Evolutionary conservation across 805 yeast species (phyloP), one percentile per base, ranked within the genome.

Genomic region (Peterozyma xylosa): DNA sequence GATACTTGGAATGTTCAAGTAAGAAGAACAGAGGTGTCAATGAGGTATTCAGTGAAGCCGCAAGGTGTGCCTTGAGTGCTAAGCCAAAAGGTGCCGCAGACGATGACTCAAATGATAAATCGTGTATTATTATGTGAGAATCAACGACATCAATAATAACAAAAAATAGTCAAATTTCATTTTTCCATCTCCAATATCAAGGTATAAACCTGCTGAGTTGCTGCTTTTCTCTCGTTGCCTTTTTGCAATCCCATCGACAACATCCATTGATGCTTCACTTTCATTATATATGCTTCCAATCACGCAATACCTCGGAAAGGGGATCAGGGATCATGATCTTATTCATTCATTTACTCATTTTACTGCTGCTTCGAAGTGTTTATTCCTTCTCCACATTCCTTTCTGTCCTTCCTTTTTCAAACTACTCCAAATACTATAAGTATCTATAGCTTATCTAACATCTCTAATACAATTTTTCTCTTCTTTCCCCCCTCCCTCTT

Each of bases 41-140:
- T 58, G 99, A 93, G 67, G 98, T 97, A 9, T 93, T 93, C 61
- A 89, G 97, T 0, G 99, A 93, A 66, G 99, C 98, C 37, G 96
- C 98, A 7, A 81, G 99, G 62, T 90, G 96, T 57, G 98, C 97
- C 2, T 72, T 91, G 53, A 82, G 86, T 49, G 96, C 96, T 11
- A 86, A 79, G 58, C 86, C 95, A 41, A 86, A 81, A 66, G 91
- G 90, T 43, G 79, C 78, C 41, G 74, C 74, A 38, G 68, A 68
- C 45, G 76, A 71, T 45, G 74, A 70, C 43, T 70, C 66, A 15
- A 39, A 44, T 33, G 40, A 41, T 15, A 47, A 45, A 15, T 42
- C 43, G 33, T 71, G 75, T 60, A 56, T 58, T 30, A 60, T 70
- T 51, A 68, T 70, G 74, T 70, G 55, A 64, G 16, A 30, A 27